phyloP scores from a whole-genome alignment of 2,329 filamentous ascomycete species.

The Venturia nashicola region DNA sequence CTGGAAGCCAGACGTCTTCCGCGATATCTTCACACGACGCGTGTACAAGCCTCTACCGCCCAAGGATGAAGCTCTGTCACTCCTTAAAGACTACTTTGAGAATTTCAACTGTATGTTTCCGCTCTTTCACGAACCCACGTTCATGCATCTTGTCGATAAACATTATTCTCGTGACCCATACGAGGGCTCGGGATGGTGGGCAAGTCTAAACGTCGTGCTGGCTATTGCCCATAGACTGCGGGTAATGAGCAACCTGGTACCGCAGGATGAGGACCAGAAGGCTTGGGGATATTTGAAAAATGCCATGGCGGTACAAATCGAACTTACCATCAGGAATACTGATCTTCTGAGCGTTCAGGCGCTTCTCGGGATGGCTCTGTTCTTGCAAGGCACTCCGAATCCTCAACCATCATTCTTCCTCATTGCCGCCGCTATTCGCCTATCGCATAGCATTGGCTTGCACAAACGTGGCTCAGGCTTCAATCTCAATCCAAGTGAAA shows the following conservation, averaged over 20 bases:
- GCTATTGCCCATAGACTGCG: conserved; percentile 88
- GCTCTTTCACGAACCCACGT: conserved; percentile 92
- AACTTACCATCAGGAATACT: conserved; percentile 90
- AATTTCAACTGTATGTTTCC: conserved; percentile 99
- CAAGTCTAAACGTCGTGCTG: conserved; percentile 82
- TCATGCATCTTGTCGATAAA: conserved; percentile 91
- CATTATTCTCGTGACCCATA: conserved; percentile 92
- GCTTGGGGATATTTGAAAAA: conserved; percentile 97
- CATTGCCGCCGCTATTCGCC: conserved; percentile 76
- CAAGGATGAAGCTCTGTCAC: conserved; percentile 74
- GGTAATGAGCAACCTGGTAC: conserved; percentile 88
- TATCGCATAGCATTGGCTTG: conserved; percentile 87
- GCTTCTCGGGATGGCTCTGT: conserved; percentile 82
- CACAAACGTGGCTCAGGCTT: conserved; percentile 90
- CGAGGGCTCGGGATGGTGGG: conserved; percentile 96
- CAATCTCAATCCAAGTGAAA: conserved; percentile 84
- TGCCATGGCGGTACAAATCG: conserved; percentile 82
- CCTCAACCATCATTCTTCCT: conserved; percentile 89
- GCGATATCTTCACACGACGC: conserved; percentile 76
- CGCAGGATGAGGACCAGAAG: conserved; percentile 83
- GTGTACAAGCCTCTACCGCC: conserved; percentile 74
- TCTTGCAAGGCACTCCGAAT: conserved; percentile 92
- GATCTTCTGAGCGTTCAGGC: conserved; percentile 92
- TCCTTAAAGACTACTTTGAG: conserved; percentile 90
- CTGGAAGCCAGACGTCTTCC: conserved; percentile 97